Conservation (phyloP, 768 basidiomycete species). For the Hebeloma cylindrosporum region DNA sequence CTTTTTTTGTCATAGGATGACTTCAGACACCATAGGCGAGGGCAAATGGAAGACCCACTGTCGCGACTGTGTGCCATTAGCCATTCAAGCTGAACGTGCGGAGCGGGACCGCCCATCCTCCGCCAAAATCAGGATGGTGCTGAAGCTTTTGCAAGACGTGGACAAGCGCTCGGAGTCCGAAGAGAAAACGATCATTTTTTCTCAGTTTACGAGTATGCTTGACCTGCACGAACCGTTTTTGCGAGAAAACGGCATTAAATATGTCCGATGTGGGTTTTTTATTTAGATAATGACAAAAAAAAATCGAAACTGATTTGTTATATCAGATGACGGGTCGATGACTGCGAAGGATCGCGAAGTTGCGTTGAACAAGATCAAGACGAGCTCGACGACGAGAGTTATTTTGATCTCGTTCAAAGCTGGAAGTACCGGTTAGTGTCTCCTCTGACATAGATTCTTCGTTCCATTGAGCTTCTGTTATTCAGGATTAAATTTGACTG, state of each 20-base stretch:
- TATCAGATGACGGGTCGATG: slow-evolving; percentile 88
- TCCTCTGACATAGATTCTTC: slow-evolving; percentile 4
- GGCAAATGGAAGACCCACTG: slow-evolving; percentile 53
- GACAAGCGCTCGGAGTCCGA: slow-evolving; percentile 51
- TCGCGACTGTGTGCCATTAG: slow-evolving; percentile 55
- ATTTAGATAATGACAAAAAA: slow-evolving; percentile 2
- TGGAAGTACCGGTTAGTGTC: slow-evolving; percentile 81
- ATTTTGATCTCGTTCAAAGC: slow-evolving; percentile 98
- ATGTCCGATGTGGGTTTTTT: slow-evolving; percentile 76
- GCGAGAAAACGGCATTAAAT: slow-evolving; percentile 61
- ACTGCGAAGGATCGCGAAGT: slow-evolving; percentile 70
- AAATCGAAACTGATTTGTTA: slow-evolving; percentile 5
- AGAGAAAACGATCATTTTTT: slow-evolving; percentile 97
- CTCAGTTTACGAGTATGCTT: slow-evolving; percentile 88
- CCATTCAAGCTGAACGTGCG: slow-evolving; percentile 45
- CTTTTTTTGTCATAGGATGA: slow-evolving; percentile 33
- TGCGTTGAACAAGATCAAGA: slow-evolving; percentile 72
- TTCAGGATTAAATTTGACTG: slow-evolving; percentile 83
- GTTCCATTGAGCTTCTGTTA: slow-evolving; percentile 6
- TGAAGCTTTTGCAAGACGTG: slow-evolving; percentile 69
- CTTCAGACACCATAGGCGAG: slow-evolving; percentile 35
- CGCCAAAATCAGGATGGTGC: slow-evolving; percentile 83
- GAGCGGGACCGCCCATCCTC: slow-evolving; percentile 65
- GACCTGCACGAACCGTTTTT: slow-evolving; percentile 88
- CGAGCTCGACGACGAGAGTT: slow-evolving; percentile 54